These are phyloP conservation scores for Vitis hybrid DNA, from an alignment of 177 flowering plant species.

Conservation along the genomic window DNA sequence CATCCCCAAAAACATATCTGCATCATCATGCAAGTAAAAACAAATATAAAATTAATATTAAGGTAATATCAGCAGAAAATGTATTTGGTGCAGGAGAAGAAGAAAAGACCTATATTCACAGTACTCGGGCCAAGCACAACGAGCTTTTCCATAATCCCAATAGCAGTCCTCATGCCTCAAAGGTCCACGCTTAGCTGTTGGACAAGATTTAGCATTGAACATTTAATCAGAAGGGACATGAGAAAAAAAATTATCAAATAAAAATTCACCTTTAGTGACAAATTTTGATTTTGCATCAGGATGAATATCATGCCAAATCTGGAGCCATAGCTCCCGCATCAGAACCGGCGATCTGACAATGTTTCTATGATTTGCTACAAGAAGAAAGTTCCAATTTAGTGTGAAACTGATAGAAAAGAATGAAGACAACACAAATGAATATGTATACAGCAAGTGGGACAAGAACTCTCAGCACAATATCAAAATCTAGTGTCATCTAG, in stretches of 20 bases:
- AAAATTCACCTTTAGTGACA: constrained; percentile 76
- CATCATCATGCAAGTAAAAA: constrained; percentile 11
- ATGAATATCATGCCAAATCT: constrained; percentile 98
- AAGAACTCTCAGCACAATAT: not conserved
- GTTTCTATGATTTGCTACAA: constrained; percentile 89
- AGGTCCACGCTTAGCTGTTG: constrained; percentile 89
- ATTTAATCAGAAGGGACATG: not conserved
- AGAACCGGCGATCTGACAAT: constrained; percentile 83
- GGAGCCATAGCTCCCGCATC: constrained; percentile 98
- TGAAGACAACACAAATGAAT: not conserved
- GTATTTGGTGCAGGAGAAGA: not conserved
- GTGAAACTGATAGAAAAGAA: not conserved
- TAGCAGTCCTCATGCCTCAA: constrained; percentile 91
- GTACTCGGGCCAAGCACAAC: constrained; percentile 90
- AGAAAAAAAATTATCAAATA: not conserved
- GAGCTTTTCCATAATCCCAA: constrained; percentile 99
- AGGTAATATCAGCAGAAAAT: too few species aligned
- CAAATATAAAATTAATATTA: not conserved
- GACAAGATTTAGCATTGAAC: constrained; percentile 9
- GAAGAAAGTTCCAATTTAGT: constrained; percentile 14
- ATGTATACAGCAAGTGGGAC: not conserved
- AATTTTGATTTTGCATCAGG: constrained; percentile 68
- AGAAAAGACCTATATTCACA: constrained; percentile 86
- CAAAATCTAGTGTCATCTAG: not conserved
- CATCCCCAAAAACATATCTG: constrained; percentile 95